Evolutionary conservation across 1,139 yeast genomes (phyloP), one percentile per base, ranked within the genome.

Genomic region (Blastobotrys buckinghamii): DNA sequence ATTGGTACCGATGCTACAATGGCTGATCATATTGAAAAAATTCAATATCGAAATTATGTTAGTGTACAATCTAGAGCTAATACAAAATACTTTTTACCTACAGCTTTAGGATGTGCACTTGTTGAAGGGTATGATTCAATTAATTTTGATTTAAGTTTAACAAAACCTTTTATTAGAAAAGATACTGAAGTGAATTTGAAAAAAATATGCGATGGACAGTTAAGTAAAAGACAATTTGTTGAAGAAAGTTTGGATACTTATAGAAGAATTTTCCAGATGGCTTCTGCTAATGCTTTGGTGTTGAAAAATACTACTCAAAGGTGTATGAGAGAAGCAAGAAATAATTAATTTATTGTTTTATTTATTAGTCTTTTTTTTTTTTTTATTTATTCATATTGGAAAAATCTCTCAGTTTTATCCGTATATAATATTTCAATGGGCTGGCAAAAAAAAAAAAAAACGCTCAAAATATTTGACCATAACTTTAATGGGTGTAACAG

Each of bases 1-100:
- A 94, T 94, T 44, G 99, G 99, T 1, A 94, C 99, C 0, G 99
- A 94, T 70, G 98, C 99, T 1, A 94, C 99, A 0, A 94, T 94
- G 69, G 98, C 98, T 0, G 98, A 92, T 40, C 99, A 94, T 65
- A 92, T 94, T 35, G 90, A 85, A 52, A 90, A 86, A 61, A 81
- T 94, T 42, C 69, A 77, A 24, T 65, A 66, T 10, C 69, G 98
- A 48, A 79, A 81, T 30, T 94, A 90, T 60, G 39, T 22, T 22
- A 79, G 86, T 2, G 68, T 69, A 15, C 82, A 82, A 50, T 43
- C 41, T 16, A 27, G 47, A 20, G 26, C 54, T 38, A 48, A 46
- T 30, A 40, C 35, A 22, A 44, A 20, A 42, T 59, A 59, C 24
- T 65, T 92, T 20, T 70, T 84, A 1, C 98, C 99, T 0, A 83